Percentiles rank a stretch among this genome's conserved stretches.
These are phyloP conservation scores for Arabidopsis lyrata DNA, from an alignment of 441 rosid species.

Conservation along the genomic window DNA sequence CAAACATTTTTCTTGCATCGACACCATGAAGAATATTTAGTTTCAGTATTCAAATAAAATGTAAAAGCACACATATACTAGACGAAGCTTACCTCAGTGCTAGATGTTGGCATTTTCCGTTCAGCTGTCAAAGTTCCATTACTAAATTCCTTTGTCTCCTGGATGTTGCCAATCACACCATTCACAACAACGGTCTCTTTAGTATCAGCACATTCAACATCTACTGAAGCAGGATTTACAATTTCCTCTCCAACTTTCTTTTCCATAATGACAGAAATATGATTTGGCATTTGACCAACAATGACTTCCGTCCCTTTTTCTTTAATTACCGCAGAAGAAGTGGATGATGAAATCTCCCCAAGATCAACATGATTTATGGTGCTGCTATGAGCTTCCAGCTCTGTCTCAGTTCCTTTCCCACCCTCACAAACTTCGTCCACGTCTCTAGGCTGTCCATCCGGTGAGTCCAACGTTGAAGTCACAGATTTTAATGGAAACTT, in stretches of 20 bases:
- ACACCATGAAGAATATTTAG: conserved; percentile 6
- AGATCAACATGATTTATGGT: conserved; percentile 29
- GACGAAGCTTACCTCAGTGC: conserved; percentile 36
- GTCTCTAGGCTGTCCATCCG: conserved; percentile 38
- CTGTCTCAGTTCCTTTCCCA: conserved; percentile 42
- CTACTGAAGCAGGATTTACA: conserved; percentile 35
- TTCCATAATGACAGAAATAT: conserved; percentile 43
- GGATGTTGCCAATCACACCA: conserved; percentile 32
- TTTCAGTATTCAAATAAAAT: background rate
- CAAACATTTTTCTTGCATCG: conserved; percentile 1
- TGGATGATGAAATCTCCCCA: conserved; percentile 34
- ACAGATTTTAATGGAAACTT: conserved; percentile 60
- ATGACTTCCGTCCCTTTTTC: conserved; percentile 42
- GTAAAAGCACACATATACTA: background rate
- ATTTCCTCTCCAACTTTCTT: conserved; percentile 37
- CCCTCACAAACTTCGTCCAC: conserved; percentile 38
- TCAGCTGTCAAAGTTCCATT: conserved; percentile 40
- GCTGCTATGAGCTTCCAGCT: conserved; percentile 42
- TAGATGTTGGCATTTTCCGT: conserved; percentile 39
- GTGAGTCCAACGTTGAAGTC: conserved; percentile 34
- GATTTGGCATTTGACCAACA: conserved; percentile 41
- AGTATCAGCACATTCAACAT: conserved; percentile 28
- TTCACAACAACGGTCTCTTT: conserved; percentile 22
- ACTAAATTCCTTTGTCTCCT: conserved; percentile 40
- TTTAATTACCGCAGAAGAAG: conserved; percentile 46